Percentiles rank a stretch among this genome's conserved stretches.
Evolutionary conservation across 352 stramenopile species (phyloP).

Genomic region (Stephanocyclus meneghinianus): DNA sequence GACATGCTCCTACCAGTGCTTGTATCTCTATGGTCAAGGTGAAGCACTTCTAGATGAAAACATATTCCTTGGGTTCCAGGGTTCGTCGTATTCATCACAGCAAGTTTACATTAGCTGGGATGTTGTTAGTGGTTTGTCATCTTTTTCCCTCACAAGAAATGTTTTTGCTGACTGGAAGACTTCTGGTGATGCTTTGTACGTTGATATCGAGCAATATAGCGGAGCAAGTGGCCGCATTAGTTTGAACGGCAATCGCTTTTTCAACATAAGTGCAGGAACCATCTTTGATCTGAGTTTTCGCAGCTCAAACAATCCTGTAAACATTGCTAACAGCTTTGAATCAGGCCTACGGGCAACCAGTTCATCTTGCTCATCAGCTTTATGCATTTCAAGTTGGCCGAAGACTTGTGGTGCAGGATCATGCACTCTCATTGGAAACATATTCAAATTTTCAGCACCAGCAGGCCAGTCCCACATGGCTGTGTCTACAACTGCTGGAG

Average conservation of each 20-base stretch:
- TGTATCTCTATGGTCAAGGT: background rate
- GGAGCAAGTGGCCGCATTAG: background rate
- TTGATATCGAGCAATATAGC: background rate
- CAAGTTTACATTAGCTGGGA: background rate
- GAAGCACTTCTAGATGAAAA: conserved; percentile 4
- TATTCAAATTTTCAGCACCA: conserved; percentile 13
- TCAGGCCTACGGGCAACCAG: background rate
- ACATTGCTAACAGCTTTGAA: conserved; percentile 13
- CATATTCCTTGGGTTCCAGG: background rate
- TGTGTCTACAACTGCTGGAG: background rate
- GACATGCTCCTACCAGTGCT: background rate
- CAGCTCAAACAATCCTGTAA: background rate
- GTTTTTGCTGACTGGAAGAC: conserved; percentile 4
- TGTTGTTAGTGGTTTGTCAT: background rate
- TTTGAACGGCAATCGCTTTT: background rate
- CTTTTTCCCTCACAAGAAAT: conserved; percentile 8
- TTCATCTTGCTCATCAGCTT: conserved; percentile 7
- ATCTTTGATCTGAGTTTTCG: conserved; percentile 3
- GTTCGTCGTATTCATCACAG: background rate
- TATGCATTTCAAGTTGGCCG: conserved; percentile 11
- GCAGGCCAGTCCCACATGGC: conserved; percentile 5
- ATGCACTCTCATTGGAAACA: conserved; percentile 12
- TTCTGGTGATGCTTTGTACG: background rate
- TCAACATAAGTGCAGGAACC: conserved; percentile 3
- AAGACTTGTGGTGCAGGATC: background rate